phyloP scores from a whole-genome alignment of 345 rosid species.

The Gossypium stocksii region DNA sequence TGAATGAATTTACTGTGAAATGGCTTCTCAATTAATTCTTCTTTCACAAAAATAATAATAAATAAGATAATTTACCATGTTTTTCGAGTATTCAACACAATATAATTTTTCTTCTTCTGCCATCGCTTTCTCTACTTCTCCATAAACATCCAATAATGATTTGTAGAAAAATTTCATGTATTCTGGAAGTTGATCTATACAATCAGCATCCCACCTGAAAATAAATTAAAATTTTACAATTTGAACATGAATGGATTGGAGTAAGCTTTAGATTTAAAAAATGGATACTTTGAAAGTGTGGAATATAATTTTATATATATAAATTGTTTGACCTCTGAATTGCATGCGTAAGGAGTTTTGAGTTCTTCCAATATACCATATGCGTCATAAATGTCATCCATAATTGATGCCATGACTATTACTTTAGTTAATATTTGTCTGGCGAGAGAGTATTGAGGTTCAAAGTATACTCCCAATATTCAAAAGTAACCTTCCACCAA shows the following conservation, averaged over 20 bases:
- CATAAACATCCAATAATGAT: background rate
- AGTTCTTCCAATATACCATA: slow-evolving; percentile 23
- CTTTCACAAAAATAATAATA: background rate
- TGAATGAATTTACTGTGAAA: no score
- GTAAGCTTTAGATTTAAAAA: no score
- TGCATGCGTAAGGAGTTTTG: slow-evolving; percentile 15
- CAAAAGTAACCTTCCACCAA: no score
- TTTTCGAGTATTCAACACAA: background rate
- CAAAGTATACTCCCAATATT: no score
- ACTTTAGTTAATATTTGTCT: no score
- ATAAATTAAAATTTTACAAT: background rate
- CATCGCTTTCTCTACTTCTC: background rate
- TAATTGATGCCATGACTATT: no score
- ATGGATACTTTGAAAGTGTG: no score
- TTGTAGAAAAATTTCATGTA: background rate
- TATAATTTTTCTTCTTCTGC: background rate
- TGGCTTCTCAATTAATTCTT: no score
- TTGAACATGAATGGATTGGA: no score
- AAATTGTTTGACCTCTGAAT: slow-evolving; percentile 18
- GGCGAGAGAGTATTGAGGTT: no score
- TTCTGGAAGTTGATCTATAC: background rate
- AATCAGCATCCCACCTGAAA: background rate
- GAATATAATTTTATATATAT: no score
- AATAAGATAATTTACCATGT: background rate
- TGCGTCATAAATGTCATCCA: slow-evolving; percentile 29